Conservation (phyloP, 345 rosid species). For the Mallotus nudiflorus region DNA sequence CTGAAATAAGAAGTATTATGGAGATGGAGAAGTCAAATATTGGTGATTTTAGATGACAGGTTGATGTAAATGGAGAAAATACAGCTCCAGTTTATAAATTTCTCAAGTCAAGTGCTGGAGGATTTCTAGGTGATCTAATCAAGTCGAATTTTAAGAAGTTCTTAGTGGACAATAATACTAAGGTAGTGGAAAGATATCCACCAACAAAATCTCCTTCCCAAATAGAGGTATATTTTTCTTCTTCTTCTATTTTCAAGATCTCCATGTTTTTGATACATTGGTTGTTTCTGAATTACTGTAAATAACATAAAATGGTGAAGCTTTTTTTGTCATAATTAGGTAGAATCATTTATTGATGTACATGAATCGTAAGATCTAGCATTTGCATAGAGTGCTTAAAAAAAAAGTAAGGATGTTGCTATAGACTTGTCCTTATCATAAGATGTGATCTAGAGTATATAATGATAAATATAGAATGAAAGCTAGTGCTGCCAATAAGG, state of each 20-base stretch:
- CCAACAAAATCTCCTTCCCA: slow-evolving; percentile 37
- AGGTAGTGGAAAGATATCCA: slow-evolving; percentile 31
- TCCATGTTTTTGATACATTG: background rate
- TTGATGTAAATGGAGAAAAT: slow-evolving; percentile 32
- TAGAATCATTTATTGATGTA: too few relatives aligned
- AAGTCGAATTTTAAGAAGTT: slow-evolving; percentile 38
- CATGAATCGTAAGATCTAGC: too few relatives aligned
- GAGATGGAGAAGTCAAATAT: background rate
- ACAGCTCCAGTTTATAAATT: slow-evolving; percentile 36
- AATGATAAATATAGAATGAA: too few relatives aligned
- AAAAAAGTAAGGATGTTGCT: too few relatives aligned
- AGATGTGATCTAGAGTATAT: too few relatives aligned
- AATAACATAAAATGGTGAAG: too few relatives aligned
- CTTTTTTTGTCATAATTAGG: too few relatives aligned
- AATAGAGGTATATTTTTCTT: slow-evolving; percentile 29
- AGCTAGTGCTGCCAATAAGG: too few relatives aligned
- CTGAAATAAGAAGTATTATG: background rate
- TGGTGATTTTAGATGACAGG: slow-evolving; percentile 21
- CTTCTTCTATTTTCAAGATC: background rate
- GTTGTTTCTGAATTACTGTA: background rate
- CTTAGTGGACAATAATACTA: slow-evolving; percentile 30
- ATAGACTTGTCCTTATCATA: too few relatives aligned
- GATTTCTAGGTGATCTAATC: slow-evolving; percentile 29
- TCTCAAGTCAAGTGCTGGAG: slow-evolving; percentile 38
- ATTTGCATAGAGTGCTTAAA: too few relatives aligned